A percentile compares a stretch with the other conserved stretches of the same genome.
Evolutionary conservation across 2,329 filamentous ascomycete genomes (phyloP).

Genomic region (Chaetomiaceae sp.): DNA sequence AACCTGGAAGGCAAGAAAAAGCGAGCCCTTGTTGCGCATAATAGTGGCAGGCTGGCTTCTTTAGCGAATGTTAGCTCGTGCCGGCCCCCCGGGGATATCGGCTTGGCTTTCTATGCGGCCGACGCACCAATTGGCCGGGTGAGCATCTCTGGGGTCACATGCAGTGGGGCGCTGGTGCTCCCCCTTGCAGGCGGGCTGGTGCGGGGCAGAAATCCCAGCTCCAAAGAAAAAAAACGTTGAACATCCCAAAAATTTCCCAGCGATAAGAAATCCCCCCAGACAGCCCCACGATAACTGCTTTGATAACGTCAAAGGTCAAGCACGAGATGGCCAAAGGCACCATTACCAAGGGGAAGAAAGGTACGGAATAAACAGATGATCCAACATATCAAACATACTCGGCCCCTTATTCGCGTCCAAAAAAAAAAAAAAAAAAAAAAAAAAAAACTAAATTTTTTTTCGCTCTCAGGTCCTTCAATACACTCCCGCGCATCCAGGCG

Average conservation of each 20-base stretch:
- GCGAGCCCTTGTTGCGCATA: background rate
- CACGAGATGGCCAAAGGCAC: conserved; percentile 34
- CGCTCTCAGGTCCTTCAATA: conserved; percentile 51
- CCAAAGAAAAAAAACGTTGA: background rate
- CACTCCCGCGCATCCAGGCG: conserved; percentile 73
- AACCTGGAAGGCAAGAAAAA: background rate
- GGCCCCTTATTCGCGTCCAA: background rate
- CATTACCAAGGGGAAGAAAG: conserved; percentile 27
- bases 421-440: too few species aligned
- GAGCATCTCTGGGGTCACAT: background rate
- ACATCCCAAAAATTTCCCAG: conserved; percentile 9
- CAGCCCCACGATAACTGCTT: background rate
- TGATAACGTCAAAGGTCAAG: conserved; percentile 2
- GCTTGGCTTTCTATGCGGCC: background rate
- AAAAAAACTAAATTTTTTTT: conserved; percentile 7
- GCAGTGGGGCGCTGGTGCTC: background rate
- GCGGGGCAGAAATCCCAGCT: background rate
- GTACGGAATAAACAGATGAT: conserved; percentile 5
- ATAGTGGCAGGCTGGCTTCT: background rate
- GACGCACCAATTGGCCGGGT: conserved; percentile 14
- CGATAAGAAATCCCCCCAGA: conserved; percentile 15
- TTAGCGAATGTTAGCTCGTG: background rate
- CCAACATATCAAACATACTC: too few species aligned
- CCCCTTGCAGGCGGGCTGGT: conserved; percentile 1
- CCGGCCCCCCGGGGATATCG: background rate